Evolutionary conservation across 257 asterid species (phyloP), one percentile per base, ranked within the genome.

Genomic region (Gentiana straminea): DNA sequence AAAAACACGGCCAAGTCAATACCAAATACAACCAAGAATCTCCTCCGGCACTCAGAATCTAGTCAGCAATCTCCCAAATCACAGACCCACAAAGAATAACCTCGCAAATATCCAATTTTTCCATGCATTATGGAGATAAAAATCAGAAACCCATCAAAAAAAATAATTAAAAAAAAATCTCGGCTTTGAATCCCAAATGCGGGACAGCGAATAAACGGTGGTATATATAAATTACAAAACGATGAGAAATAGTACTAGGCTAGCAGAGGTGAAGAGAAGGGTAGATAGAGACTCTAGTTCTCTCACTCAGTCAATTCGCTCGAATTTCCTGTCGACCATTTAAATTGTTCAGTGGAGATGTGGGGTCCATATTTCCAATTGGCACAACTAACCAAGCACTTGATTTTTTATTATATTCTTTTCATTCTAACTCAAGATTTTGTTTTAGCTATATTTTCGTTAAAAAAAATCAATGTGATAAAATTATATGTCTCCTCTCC

Each of bases 351-450:
- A 70, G 86, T 81, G 86, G 86, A 68, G 37, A 61, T 54, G 36
- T 63, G 89, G 89, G 24, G 83, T 83, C 86, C 89, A 78, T 69
- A 53, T 68, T 63, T 49, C 73, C 67, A 77, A 61, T 24, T 63
- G 52, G 70, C 75, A 60, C 79, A 64, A 64, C 61, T 61, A 63
- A 66, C 80, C 77, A 75, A 57, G 77, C 81, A 63, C 24, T 24
- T 24, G 24, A 24, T 24, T 24, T 24, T 24, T 24, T 24, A 24
- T 24, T 24, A 24, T 24, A 24, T 24, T 24, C 0, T 24, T 24
- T 24, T 24, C 24, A 24, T 24, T 24, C 24, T 24, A 24, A 24
- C 24, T 24, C 24, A 71, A 70, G 73, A 66, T 64, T 62, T 57
- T 61, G 52, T 58, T 62, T 24, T 24, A 24, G 24, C 24, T 24